Base-by-base conservation (phyloP, 352 stramenopile species). In the Pythium biforme region DNA sequence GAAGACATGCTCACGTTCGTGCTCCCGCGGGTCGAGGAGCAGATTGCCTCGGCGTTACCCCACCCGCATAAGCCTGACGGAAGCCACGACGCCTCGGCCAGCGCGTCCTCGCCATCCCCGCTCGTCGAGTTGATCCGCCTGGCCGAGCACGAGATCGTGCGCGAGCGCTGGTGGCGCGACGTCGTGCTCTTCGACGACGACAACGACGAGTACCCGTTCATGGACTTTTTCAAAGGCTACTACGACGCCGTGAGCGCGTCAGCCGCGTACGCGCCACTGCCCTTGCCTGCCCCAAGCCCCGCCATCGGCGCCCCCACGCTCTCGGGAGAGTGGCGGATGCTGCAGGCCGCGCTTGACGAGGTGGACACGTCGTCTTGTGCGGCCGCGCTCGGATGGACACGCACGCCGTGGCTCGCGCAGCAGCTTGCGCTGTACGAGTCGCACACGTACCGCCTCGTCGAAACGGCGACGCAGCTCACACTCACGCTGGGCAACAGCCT, bases 391-490 rank as follows among this genome's bases (percentile, higher is more conserved):
- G 23, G 20, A 31, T 60, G 27, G 51, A 45, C 39, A n/a, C 52
- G 41, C 14, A 60, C 31, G 12, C 4, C 60, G 29, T 90, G 81
- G 81, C 59, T 90, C 12, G 64, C 72, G 7, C 77, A 79, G 8
- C 77, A 81, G 50, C 72, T 90, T 47, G 72, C 85, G 27, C 60
- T 70, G 23, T 81, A 87, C 60, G 78, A 74, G 55, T 81, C 72
- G 0, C 73, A 86, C 49, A 62, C 75, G 23, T 75, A 85, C 23
- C 69, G 86, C 48, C 56, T 90, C 17, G 83, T 81, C 9, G 81
- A 90, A 62, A 89, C 81, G 2, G 66, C 72, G 48, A 76, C 70
- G 48, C 85, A 69, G 11, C 77, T 90, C 65, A 86, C 77, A 15
- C 50, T 90, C 7, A 75, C 77, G 10, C 69, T 88, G 10, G 77